phyloP scores from a whole-genome alignment of 768 basidiomycete genomes.

The Tylopilus subfusipes region DNA sequence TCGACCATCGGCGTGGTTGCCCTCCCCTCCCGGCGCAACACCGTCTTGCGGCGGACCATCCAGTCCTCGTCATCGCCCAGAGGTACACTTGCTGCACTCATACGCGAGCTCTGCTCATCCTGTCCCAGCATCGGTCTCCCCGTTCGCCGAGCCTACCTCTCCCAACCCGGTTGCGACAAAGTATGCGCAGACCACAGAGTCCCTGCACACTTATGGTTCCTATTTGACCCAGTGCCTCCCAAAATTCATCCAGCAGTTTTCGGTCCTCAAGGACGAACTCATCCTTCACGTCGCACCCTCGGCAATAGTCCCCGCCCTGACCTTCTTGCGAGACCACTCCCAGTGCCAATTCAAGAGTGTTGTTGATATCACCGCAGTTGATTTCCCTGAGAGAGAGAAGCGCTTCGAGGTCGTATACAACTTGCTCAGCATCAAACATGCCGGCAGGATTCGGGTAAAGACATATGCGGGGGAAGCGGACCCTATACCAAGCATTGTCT shows the following conservation, averaged over 20 bases:
- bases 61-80: slow-evolving; percentile 46
- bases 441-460: slow-evolving; percentile 90
- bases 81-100: slow-evolving; percentile 36
- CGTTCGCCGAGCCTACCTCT: slow-evolving; percentile 87
- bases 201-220: slow-evolving; percentile 87
- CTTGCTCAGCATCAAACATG: slow-evolving; percentile 74
- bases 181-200: slow-evolving; percentile 69
- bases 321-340: slow-evolving; percentile 91
- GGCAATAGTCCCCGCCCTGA: slow-evolving; percentile 78
- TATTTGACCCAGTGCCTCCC: slow-evolving; percentile 92
- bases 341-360: slow-evolving; percentile 91
- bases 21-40: slow-evolving; percentile 37
- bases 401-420: slow-evolving; percentile 98
- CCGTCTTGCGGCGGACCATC: slow-evolving; percentile 38
- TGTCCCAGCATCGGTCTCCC: slow-evolving; percentile 58
- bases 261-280: slow-evolving; percentile 93
- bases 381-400: slow-evolving; percentile 89
- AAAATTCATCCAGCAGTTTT: slow-evolving; percentile 98
- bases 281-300: slow-evolving; percentile 83
- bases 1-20: slow-evolving; percentile 33
- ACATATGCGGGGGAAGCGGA: slow-evolving; percentile 94
- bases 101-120: slow-evolving; percentile 8
- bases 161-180: slow-evolving; percentile 76
- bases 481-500: slow-evolving; percentile 77
- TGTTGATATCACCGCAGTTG: slow-evolving; percentile 94